Evolutionary conservation across 2,329 filamentous ascomycete species (phyloP).

Genomic region (Trichophyton benhamiae): DNA sequence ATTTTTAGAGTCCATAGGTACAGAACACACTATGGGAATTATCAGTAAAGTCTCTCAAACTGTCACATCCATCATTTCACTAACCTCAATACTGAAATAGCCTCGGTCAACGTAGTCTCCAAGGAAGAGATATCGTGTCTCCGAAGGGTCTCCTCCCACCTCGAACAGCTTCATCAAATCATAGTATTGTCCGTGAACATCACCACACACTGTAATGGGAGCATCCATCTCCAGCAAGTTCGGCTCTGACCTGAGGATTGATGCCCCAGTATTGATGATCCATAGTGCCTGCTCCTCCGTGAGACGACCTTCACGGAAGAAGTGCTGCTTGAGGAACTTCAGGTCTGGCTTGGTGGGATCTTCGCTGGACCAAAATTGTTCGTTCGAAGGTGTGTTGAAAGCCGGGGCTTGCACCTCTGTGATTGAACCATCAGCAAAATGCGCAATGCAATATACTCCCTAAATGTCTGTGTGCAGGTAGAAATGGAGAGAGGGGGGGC

Average conservation of each 20-base stretch:
- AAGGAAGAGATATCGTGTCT: slow-evolving; percentile 92
- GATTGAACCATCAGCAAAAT: background rate
- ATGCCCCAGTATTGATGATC: slow-evolving; percentile 80
- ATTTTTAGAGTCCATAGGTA: slow-evolving; percentile 98
- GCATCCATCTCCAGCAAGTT: slow-evolving; percentile 99
- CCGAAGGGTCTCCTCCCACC: slow-evolving; percentile 88
- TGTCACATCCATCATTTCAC: slow-evolving; percentile 11
- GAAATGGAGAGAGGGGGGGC: background rate
- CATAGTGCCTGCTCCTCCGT: slow-evolving; percentile 95
- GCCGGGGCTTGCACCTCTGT: slow-evolving; percentile 95
- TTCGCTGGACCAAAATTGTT: slow-evolving; percentile 84
- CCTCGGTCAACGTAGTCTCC: slow-evolving; percentile 97
- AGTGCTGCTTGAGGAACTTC: slow-evolving; percentile 91
- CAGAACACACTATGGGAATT: slow-evolving; percentile 57
- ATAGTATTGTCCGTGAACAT: slow-evolving; percentile 98
- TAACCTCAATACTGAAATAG: slow-evolving; percentile 91
- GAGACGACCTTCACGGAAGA: slow-evolving; percentile 91
- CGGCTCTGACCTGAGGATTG: slow-evolving; percentile 77
- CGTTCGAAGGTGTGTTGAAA: slow-evolving; percentile 80
- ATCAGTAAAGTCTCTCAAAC: slow-evolving; percentile 19
- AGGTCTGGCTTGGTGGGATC: slow-evolving; percentile 83
- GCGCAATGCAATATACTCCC: background rate
- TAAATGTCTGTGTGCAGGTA: background rate
- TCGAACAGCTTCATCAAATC: slow-evolving; percentile 99
- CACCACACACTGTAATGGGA: slow-evolving; percentile 94